Base-by-base conservation (phyloP, 176 grass and related monocot genomes). In the Bromus sterilis region DNA sequence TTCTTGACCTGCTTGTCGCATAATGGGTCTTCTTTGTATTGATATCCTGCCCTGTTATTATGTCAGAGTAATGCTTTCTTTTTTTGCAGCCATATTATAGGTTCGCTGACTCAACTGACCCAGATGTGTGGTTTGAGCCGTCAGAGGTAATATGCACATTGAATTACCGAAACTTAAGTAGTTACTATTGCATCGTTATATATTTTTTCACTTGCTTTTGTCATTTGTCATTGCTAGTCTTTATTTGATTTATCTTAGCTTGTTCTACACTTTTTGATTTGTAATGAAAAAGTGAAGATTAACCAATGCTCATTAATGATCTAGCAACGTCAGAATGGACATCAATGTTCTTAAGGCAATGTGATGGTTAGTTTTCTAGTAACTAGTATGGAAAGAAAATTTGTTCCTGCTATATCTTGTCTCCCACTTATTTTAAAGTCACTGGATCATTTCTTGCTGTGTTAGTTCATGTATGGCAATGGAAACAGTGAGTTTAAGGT, bases 81-180 rank as follows among this genome's bases (percentile, higher is more conserved):
- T 84, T 84, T 89, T 89, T 87, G 23, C 76, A 99, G 96, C 76
- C 93, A 82, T 95, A 99, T 75, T 99, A 95, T 85, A 91, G 89
- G n/a, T 99, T 88, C 77, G 80, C 89, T 84, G 96, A 99, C 59
- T 85, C 91, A 84, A 93, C 84, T 93, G 71, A 95, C 41, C 96
- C 96, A 74, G 96, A 99, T 88, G 96, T 95, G 70, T 99, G 96
- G 96, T 99, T 99, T 58, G 93, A 99, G 63, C 93, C 90, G 41
- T 89, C 93, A 69, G 88, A 88, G 96, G 96, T 99, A 91, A 77
- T 72, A 30, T 68, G 36, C 57, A 65, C 53, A 62, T 56, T 65
- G 44, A n/a, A n/a, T n/a, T n/a, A n/a, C n/a, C n/a, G n/a, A 64
- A 29, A 18, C 7, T 66, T 42, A 15, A 55, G 35, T 26, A 74